phyloP scores from a whole-genome alignment of 2,329 filamentous ascomycete species.

The Pseudocercospora musae region DNA sequence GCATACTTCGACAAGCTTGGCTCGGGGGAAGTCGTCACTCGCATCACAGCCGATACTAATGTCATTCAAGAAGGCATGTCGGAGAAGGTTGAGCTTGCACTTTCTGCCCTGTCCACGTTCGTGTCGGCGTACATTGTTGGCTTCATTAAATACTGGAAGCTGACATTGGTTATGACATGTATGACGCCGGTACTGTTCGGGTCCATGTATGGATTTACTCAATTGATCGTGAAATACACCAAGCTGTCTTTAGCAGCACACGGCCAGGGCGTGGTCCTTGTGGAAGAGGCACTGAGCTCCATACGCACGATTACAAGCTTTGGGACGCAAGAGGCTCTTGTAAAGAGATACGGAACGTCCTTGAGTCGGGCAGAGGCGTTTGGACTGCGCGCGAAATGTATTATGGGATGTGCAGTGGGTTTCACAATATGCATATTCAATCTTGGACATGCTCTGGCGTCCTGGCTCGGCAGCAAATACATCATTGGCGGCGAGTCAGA shows the following conservation, averaged over 20 bases:
- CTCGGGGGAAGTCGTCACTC: slow-evolving; percentile 87
- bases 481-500: slow-evolving; percentile 63
- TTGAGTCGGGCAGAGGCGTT: slow-evolving; percentile 68
- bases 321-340: slow-evolving; percentile 85
- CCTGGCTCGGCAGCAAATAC: slow-evolving; percentile 81
- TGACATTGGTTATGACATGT: slow-evolving; percentile 81
- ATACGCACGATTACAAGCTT: slow-evolving; percentile 90
- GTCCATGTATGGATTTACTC: slow-evolving; percentile 69
- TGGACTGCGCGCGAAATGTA: slow-evolving; percentile 71
- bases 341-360: slow-evolving; percentile 76
- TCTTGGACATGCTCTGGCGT: slow-evolving; percentile 80
- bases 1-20: slow-evolving; percentile 91
- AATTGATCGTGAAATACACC: slow-evolving; percentile 75
- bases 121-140: slow-evolving; percentile 85
- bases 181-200: slow-evolving; percentile 74
- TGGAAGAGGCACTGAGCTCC: slow-evolving; percentile 90
- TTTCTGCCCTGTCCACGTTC: slow-evolving; percentile 76
- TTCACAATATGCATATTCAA: slow-evolving; percentile 81
- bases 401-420: slow-evolving; percentile 73
- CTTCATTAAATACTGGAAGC: slow-evolving; percentile 87
- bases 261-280: slow-evolving; percentile 71
- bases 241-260: slow-evolving; percentile 76
- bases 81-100: slow-evolving; percentile 76
- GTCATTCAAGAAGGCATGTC: slow-evolving; percentile 90
- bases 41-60: slow-evolving; percentile 92